phyloP scores from a whole-genome alignment of 352 stramenopile genomes.

The Phytophthora foliorum region DNA sequence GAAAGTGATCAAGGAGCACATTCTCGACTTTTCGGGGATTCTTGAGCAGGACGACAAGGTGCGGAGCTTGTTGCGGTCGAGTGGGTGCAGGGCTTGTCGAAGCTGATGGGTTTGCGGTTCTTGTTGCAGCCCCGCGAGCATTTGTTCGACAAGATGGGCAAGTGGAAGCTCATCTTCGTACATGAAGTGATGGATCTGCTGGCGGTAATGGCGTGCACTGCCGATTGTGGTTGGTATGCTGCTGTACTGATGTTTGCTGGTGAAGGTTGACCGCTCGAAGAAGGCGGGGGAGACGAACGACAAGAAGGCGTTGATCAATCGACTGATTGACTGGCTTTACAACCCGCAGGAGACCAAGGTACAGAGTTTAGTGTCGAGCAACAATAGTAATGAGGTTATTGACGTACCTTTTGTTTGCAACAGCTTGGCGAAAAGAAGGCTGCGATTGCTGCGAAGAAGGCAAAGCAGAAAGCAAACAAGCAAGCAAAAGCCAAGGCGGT shows the following conservation, averaged over 20 bases:
- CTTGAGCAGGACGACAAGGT: constrained; percentile 77
- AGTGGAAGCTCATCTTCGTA: constrained; percentile 78
- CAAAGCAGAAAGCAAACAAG: constrained; percentile 56
- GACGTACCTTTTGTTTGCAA: not conserved
- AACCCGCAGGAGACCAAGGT: constrained; percentile 71
- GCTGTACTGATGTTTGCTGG: constrained; percentile 6
- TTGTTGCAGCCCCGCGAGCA: constrained; percentile 59
- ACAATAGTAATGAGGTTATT: not conserved
- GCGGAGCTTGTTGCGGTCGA: not conserved
- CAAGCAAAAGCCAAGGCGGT: constrained; percentile 43
- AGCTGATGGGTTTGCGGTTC: not conserved
- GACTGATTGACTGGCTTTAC: constrained; percentile 81
- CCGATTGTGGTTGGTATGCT: not conserved
- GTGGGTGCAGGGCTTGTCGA: not conserved
- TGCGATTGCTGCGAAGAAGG: constrained; percentile 36
- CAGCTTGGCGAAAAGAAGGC: constrained; percentile 49
- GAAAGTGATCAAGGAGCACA: constrained; percentile 84
- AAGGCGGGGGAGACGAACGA: constrained; percentile 64
- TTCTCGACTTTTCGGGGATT: constrained; percentile 81
- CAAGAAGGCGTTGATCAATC: constrained; percentile 75
- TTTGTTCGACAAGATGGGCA: constrained; percentile 68
- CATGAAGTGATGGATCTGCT: constrained; percentile 84
- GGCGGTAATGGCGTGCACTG: constrained; percentile 45
- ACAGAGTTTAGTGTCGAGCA: not conserved
- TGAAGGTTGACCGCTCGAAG: constrained; percentile 84